Evolutionary conservation across 208 protist species (phyloP).

Genomic region (Trypanosoma boissoni): DNA sequence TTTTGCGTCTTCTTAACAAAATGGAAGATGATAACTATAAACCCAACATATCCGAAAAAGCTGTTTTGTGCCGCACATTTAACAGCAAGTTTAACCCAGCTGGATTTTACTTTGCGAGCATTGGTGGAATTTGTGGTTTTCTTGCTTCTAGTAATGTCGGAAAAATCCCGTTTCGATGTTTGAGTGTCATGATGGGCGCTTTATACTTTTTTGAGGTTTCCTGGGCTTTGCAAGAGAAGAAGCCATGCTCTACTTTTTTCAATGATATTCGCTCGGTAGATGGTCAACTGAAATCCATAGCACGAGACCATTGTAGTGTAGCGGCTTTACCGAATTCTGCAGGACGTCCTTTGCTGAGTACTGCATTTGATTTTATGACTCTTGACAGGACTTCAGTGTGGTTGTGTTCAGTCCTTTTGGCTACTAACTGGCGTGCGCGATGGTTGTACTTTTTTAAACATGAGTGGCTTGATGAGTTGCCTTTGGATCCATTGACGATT

Average conservation of each 20-base stretch:
- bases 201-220: slow-evolving; percentile 31
- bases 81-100: slow-evolving; percentile 33
- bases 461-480: slow-evolving; percentile 25
- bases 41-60: slow-evolving; percentile 29
- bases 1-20: slow-evolving; percentile 21
- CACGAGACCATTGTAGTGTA: slow-evolving; percentile 3
- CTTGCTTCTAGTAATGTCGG: slow-evolving; percentile 1
- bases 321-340: not conserved
- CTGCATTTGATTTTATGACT: slow-evolving; percentile 23
- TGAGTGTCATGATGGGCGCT: slow-evolving; percentile 17
- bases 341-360: not conserved
- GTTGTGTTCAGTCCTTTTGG: slow-evolving; percentile 1
- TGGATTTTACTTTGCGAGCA: slow-evolving; percentile 26
- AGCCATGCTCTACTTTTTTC: slow-evolving; percentile 32
- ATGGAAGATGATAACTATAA: slow-evolving; percentile 23
- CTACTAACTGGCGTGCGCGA: slow-evolving; percentile 1
- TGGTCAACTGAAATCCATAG: slow-evolving; percentile 20
- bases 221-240: slow-evolving; percentile 28
- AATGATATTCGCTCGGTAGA: slow-evolving; percentile 33
- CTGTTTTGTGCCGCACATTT: slow-evolving; percentile 31
- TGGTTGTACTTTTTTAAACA: slow-evolving; percentile 18
- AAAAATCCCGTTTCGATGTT: slow-evolving; percentile 1
- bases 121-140: slow-evolving; percentile 25
- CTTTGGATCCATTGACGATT: slow-evolving; percentile 24
- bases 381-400: slow-evolving; percentile 21